Evolutionary conservation across 139 green algal genomes (phyloP), one percentile per base, ranked within the genome.

Genomic region (Auxenochlorella pyrenoidosa): DNA sequence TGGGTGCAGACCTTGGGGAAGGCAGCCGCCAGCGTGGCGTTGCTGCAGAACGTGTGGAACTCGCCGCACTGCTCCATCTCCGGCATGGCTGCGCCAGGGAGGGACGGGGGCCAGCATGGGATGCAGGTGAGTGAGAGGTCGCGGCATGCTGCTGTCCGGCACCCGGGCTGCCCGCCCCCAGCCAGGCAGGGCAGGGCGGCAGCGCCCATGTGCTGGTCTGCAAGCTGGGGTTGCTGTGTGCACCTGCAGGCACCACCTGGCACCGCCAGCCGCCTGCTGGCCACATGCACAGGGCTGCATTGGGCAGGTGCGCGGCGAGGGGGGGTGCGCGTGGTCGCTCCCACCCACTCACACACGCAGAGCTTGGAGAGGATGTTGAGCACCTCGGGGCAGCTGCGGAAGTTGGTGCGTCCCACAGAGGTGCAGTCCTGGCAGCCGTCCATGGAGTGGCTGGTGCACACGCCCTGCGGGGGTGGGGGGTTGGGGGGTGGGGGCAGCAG

Each of bases 361-460:
- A 90, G 65, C 34, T 79, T 40, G 60, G 40, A 73, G 36, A 86
- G 66, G 41, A 83, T 75, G 32, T 76, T 59, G 30, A 90, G 77
- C 40, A 85, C 44, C 34, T 88, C 65, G n/a, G 87, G 87, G 87
- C 87, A 90, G 63, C 63, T 58, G 13, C 43, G 44, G 80, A 86
- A 80, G 51, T 85, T 77, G n/a, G 41, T 78, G 41, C 43, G 41
- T 3, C 80, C 80, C 63, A 77, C 60, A 2, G 72, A 70, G 16
- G 82, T 90, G 82, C 87, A 90, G 28, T 84, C 43, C 43, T 88
- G 68, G 71, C 87, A 90, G 38, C 82, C 87, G 38, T 81, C 68
- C 87, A 90, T 90, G 24, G 70, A 44, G 75, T 90, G 87, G 38
- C 34, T 72, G 34, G 72, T 77, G 73, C 87, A 90, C 54, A 90